A percentile compares a stretch with the other conserved stretches of the same genome.
These are phyloP conservation scores for Sugiyamaella neomexicana DNA, from an alignment of 1,139 yeast species.

Conservation along the genomic window DNA sequence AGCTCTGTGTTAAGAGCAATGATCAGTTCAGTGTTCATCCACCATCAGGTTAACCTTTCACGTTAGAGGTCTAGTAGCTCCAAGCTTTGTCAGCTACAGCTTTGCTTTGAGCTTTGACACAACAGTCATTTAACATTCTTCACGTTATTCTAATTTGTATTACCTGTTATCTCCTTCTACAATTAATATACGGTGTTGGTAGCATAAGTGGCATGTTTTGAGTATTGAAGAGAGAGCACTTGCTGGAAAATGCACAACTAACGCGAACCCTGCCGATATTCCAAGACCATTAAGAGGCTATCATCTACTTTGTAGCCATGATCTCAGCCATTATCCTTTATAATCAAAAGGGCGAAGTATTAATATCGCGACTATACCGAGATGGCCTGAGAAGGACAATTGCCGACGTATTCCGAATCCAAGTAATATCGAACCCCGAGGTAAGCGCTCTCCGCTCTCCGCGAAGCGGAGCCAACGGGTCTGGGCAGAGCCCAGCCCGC, in stretches of 20 bases:
- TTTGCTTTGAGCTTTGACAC: too few relatives aligned
- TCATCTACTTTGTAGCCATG: slow-evolving; percentile 46
- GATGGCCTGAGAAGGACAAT: slow-evolving; percentile 70
- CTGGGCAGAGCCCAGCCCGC: slow-evolving; percentile 11
- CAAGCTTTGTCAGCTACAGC: too few relatives aligned
- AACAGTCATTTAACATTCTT: too few relatives aligned
- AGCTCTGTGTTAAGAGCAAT: too few relatives aligned
- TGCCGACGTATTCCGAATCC: slow-evolving; percentile 88
- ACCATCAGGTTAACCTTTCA: too few relatives aligned
- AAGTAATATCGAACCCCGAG: slow-evolving; percentile 69
- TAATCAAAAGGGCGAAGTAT: slow-evolving; percentile 81
- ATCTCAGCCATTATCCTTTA: slow-evolving; percentile 76
- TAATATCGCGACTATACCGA: slow-evolving; percentile 71
- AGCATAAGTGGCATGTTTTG: too few relatives aligned
- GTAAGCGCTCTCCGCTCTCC: not conserved
- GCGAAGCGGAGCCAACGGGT: slow-evolving; percentile 6
- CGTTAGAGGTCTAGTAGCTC: too few relatives aligned
- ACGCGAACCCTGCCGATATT: not conserved
- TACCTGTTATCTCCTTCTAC: too few relatives aligned
- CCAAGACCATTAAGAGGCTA: not conserved
- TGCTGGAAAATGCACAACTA: not conserved
- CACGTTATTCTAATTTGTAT: too few relatives aligned
- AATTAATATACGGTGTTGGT: too few relatives aligned
- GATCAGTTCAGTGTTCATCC: too few relatives aligned
- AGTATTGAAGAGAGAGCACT: too few relatives aligned